A percentile compares a stretch with the other conserved stretches of the same genome.
Evolutionary conservation across 2,329 filamentous ascomycete genomes (phyloP).

Genomic region (Colletotrichum sojae): DNA sequence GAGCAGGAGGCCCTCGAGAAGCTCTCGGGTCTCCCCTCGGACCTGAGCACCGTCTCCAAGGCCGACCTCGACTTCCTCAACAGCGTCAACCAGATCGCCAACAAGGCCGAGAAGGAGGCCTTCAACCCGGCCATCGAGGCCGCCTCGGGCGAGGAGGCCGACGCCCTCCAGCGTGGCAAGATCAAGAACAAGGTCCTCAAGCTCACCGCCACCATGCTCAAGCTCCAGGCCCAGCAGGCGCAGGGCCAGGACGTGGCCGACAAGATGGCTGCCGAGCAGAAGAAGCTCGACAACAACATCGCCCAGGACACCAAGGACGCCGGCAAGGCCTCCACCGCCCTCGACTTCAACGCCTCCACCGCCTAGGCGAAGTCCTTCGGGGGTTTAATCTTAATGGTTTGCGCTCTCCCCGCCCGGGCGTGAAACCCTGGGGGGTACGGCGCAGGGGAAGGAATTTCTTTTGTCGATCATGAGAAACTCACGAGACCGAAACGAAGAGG

Average conservation of each 20-base stretch:
- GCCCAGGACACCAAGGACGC: constrained; percentile 60
- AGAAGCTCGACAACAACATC: constrained; percentile 69
- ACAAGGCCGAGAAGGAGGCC: constrained; percentile 65
- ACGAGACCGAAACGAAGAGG: constrained; percentile 17
- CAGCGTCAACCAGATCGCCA: constrained; percentile 66
- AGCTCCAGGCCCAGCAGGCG: constrained; percentile 64
- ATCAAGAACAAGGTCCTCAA: constrained; percentile 74
- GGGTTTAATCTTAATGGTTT: not conserved
- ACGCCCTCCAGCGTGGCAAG: constrained; percentile 68
- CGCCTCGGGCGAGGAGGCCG: constrained; percentile 59
- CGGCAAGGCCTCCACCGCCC: constrained; percentile 59
- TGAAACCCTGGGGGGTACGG: not conserved
- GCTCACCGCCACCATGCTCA: constrained; percentile 65
- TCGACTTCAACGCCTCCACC: constrained; percentile 40
- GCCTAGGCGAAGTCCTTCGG: constrained; percentile 3
- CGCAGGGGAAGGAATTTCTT: not conserved
- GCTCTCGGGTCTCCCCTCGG: constrained; percentile 53
- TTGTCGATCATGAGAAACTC: constrained; percentile 26
- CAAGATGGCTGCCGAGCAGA: constrained; percentile 62
- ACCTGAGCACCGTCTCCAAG: constrained; percentile 60
- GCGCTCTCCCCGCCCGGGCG: not conserved
- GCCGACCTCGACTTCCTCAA: constrained; percentile 65
- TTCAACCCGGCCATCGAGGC: constrained; percentile 69
- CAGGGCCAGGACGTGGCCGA: constrained; percentile 63
- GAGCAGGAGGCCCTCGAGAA: constrained; percentile 59